A percentile compares a stretch with the other conserved stretches of the same genome.
Conservation (phyloP, 257 asterid species). For the Primulina tabacum region DNA sequence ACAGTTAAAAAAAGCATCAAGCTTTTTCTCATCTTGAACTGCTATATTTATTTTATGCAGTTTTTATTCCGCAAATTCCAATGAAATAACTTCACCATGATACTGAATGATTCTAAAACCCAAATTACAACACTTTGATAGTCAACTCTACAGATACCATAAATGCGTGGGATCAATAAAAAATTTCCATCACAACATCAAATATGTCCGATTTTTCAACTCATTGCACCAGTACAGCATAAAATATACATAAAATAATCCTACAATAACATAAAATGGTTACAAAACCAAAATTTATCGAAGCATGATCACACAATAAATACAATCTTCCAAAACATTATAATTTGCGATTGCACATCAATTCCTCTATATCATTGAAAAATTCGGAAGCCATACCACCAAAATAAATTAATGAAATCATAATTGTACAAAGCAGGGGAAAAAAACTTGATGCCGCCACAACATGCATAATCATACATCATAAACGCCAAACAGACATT, state of each 20-base stretch:
- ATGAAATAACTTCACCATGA: background rate
- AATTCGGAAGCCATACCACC: background rate
- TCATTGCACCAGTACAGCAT: background rate
- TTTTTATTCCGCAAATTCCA: background rate
- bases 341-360: no score
- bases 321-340: background rate
- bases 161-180: background rate
- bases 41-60: background rate
- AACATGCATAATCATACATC: background rate
- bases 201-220: background rate
- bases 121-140: background rate
- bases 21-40: background rate
- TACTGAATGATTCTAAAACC: background rate
- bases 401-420: no score
- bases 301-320: background rate
- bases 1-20: background rate
- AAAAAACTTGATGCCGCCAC: background rate
- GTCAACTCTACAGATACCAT: background rate
- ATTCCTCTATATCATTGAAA: no score
- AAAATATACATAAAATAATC: background rate
- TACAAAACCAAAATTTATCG: slow-evolving; percentile 1
- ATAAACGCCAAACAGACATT: background rate
- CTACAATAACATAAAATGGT: background rate
- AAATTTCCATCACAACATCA: background rate
- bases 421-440: background rate